Base-by-base conservation (phyloP, 1,284 basidiomycete species). In the Trametes hirsuta region DNA sequence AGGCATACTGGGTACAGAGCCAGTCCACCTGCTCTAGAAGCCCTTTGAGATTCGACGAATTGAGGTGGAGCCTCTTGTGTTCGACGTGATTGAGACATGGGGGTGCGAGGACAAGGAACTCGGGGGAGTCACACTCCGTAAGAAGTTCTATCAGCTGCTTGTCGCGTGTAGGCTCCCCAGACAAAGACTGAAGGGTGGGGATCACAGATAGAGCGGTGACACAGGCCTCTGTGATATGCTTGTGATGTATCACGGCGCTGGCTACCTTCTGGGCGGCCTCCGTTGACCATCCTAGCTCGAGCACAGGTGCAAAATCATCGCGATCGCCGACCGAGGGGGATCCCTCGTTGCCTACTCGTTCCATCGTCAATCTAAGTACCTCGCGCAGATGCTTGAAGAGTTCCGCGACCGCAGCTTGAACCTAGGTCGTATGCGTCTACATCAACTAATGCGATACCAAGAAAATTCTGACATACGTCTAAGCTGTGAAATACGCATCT, bases 261-360 rank as follows among this genome's bases (percentile, higher is more conserved):
- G 67, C 55, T 10, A 75, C 69, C 36, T 73, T 61, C 53, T 73
- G 59, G 63, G 61, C 70, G 66, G 44, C 59, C 36, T 24, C 63
- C 53, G 61, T 30, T 4, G 58, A 52, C 2, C 50, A 37, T 4
- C 52, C 49, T 3, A 73, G 66, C 68, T 71, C 75, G 45, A 79
- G 76, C 59, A 87, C 83, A 1, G 85, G 81, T 1, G 76, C 86
- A 72, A 93, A 93, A 46, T 83, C 89, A 69, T 91, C 90, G 24
- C 81, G 80, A 49, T 85, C 84, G 18, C 81, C 63, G 2, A 53
- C 48, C 22, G 39, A 51, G 46, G 55, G 49, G 11, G 48, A 53
- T 1, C 46, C 53, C 0, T 47, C 36, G 9, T 30, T 52, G n/a
- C 47, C 25, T n/a, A 58, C 34, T 3, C 53, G 68, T 15, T 59